A percentile compares a stretch with the other conserved stretches of the same genome.
Conservation (phyloP, 2,329 filamentous ascomycete genomes). For the Colletotrichum kahawae region DNA sequence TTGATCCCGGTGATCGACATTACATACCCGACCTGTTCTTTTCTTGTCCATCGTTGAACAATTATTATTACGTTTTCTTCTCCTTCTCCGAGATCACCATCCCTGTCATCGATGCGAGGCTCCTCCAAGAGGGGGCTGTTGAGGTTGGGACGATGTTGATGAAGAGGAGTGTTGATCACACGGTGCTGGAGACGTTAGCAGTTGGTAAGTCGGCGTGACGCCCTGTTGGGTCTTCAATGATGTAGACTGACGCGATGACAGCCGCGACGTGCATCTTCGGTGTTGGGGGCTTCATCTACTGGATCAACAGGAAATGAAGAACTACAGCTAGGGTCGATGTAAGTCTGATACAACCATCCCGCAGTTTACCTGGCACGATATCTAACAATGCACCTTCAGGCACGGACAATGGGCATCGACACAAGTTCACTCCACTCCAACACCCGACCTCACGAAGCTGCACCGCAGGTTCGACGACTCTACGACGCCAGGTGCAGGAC, state of each 20-base stretch:
- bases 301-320: conserved; percentile 8
- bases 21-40: neutral
- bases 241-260: neutral
- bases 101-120: conserved; percentile 11
- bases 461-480: neutral
- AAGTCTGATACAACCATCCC: neutral
- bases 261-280: conserved; percentile 5
- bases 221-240: neutral
- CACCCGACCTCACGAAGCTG: neutral
- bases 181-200: conserved; percentile 15
- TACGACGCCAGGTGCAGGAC: neutral
- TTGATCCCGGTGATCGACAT: conserved; percentile 16
- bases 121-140: conserved; percentile 1
- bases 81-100: neutral
- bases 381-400: neutral
- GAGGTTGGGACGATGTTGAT: conserved; percentile 9
- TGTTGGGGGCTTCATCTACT: conserved; percentile 17
- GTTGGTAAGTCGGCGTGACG: neutral
- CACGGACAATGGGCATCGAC: neutral
- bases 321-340: neutral
- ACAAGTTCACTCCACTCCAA: neutral
- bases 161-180: conserved; percentile 18
- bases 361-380: too few species aligned
- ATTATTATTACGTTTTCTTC: neutral
- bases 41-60: neutral